Conservation (phyloP, 768 basidiomycete genomes). For the Tylopilus subfusipes region DNA sequence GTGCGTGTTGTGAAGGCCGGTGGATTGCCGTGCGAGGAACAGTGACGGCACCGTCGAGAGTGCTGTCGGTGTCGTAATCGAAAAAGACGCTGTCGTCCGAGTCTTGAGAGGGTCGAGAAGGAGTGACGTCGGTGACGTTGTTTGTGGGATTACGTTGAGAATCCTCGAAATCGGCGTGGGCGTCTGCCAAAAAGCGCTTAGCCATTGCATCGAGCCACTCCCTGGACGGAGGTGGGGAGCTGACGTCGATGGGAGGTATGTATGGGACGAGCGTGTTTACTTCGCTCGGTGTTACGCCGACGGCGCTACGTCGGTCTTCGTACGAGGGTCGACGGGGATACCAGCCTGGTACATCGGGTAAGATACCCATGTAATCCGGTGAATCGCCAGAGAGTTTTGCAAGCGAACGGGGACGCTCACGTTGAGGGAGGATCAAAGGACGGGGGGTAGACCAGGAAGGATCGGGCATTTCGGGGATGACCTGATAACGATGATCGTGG, state of each 20-base stretch:
- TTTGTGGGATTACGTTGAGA: not conserved
- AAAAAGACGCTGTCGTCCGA: slow-evolving; percentile 15
- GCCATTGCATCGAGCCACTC: slow-evolving; percentile 18
- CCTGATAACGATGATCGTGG: slow-evolving; percentile 22
- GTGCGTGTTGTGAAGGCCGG: not conserved
- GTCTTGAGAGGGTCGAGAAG: not conserved
- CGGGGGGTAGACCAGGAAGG: slow-evolving; percentile 8
- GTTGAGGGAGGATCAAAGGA: slow-evolving; percentile 10
- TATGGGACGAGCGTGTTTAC: slow-evolving; percentile 27
- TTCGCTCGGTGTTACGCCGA: slow-evolving; percentile 25
- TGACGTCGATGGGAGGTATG: slow-evolving; percentile 23
- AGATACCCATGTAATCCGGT: slow-evolving; percentile 24
- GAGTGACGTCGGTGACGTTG: not conserved
- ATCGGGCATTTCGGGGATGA: slow-evolving; percentile 10
- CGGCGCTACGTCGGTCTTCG: slow-evolving; percentile 22
- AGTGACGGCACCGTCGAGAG: slow-evolving; percentile 6
- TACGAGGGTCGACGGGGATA: slow-evolving; percentile 24
- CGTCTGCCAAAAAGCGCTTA: slow-evolving; percentile 13
- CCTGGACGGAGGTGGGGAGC: slow-evolving; percentile 11
- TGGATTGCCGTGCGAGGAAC: not conserved
- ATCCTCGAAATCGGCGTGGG: slow-evolving; percentile 12
- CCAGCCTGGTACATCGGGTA: slow-evolving; percentile 21
- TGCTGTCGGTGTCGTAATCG: slow-evolving; percentile 22
- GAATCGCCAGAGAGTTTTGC: slow-evolving; percentile 14
- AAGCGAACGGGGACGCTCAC: slow-evolving; percentile 16